phyloP scores from a whole-genome alignment of 208 protist species.

The Wallacemonas rigidus region DNA sequence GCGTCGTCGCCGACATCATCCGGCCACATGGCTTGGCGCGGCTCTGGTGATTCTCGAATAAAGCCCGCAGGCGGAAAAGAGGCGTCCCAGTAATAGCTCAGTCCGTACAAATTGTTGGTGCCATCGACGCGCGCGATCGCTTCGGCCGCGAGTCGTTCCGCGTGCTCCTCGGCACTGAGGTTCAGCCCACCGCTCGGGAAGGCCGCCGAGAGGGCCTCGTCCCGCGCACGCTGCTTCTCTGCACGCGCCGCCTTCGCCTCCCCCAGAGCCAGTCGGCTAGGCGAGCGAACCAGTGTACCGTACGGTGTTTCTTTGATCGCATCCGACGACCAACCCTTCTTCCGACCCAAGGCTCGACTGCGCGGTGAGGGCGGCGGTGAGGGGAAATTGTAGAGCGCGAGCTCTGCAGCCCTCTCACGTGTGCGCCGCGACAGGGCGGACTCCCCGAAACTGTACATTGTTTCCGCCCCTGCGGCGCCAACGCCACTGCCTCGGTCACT shows the following conservation, averaged over 20 bases:
- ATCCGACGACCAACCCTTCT: not conserved
- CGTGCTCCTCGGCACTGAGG: slow-evolving; percentile 16
- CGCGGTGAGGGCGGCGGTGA: slow-evolving; percentile 9
- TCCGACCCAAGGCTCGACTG: not conserved
- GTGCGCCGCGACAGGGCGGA: not conserved
- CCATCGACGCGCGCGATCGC: slow-evolving; percentile 39
- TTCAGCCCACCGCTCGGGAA: slow-evolving; percentile 6
- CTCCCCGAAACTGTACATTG: not conserved
- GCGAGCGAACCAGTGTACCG: slow-evolving; percentile 14
- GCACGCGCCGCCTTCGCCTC: not conserved
- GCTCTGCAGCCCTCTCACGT: slow-evolving; percentile 2
- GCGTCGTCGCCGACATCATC: slow-evolving; percentile 23
- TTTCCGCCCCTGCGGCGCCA: slow-evolving; percentile 9
- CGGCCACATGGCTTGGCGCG: slow-evolving; percentile 78
- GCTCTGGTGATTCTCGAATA: slow-evolving; percentile 63
- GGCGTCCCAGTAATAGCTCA: slow-evolving; percentile 69
- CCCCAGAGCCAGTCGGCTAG: slow-evolving; percentile 6
- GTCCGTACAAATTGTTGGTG: slow-evolving; percentile 66
- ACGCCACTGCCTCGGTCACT: not conserved
- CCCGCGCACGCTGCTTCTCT: slow-evolving; percentile 20
- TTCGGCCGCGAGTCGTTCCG: not conserved
- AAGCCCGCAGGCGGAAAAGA: slow-evolving; percentile 75
- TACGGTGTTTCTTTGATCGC: slow-evolving; percentile 14
- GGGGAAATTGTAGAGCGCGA: slow-evolving; percentile 15
- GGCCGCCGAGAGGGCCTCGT: slow-evolving; percentile 23